phyloP scores from a whole-genome alignment of 164 flowering plant species.

The Umbilicus rupestris region DNA sequence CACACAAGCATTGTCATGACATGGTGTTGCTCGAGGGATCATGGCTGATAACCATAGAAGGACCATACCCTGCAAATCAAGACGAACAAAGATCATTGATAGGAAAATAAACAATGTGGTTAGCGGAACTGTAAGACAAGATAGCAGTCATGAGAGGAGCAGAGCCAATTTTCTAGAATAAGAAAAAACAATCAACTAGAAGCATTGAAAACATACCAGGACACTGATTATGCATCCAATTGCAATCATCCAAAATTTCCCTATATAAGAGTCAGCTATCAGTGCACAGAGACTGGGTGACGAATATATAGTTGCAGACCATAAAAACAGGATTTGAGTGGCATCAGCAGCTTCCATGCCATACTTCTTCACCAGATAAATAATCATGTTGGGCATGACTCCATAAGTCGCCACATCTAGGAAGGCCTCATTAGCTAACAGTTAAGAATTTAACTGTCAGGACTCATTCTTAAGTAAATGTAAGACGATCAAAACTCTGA shows the following conservation, averaged over 20 bases:
- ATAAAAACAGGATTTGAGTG: constrained; percentile 16
- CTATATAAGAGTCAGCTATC: constrained; percentile 25
- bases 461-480: background rate
- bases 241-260: constrained; percentile 23
- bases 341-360: constrained; percentile 15
- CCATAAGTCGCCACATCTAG: constrained; percentile 26
- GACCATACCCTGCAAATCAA: constrained; percentile 19
- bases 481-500: background rate
- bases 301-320: constrained; percentile 24
- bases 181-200: background rate
- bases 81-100: background rate
- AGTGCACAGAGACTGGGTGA: constrained; percentile 25
- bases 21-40: constrained; percentile 21
- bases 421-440: constrained; percentile 25
- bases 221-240: constrained; percentile 22
- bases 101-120: background rate
- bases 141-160: no score
- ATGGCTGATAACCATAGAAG: constrained; percentile 24
- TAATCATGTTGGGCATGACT: constrained; percentile 29
- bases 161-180: background rate
- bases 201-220: constrained; percentile 17
- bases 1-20: constrained; percentile 9
- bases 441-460: background rate
- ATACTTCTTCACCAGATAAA: constrained; percentile 26
- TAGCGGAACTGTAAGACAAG: background rate